Base-by-base conservation (phyloP, 2,329 filamentous ascomycete genomes). In the Neoarthrinium moseri region DNA sequence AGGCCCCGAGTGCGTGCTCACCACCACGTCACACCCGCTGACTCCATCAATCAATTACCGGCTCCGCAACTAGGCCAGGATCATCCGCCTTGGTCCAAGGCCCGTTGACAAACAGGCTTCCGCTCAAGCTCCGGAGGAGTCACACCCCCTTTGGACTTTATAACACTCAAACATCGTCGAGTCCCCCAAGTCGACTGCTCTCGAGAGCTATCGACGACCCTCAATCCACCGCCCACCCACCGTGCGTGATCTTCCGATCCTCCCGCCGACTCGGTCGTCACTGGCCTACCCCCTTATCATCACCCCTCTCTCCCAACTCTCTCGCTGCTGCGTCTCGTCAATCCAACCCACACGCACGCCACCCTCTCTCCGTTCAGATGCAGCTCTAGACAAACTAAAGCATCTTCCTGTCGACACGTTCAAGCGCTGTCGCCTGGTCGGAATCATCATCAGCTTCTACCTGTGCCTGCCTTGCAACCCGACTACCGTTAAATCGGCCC, bases 81-180 rank as follows among this genome's bases (percentile, higher is more conserved):
- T 53, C 49, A 45, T 56, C 55, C 50, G 55, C 54, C 52, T 43
- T 53, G 49, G 51, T 45, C 49, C 53, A 45, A 12, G n/a, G 39
- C 48, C 54, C 35, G 51, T 48, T 48, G 50, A 45, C 45, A 51
- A 51, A 47, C 50, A 48, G 47, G 42, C 49, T 41, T 54, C 54
- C 47, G 44, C 55, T 45, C 51, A 53, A 56, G 55, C 48, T 43
- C 49, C 51, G 49, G 64, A 70, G 69, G 72, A 76, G 72, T 75
- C 65, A 73, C 66, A 69, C 71, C 68, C 71, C 64, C 58, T 67
- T 65, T 62, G 60, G 66, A 65, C 21, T 26, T 40, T 15, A 26
- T 40, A 8, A 26, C 18, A 17, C 20, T 69, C n/a, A n/a, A 60
- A 68, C 68, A 43, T 65, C 56, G 59, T 60, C 56, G 62, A 70